These are phyloP conservation scores for Haplosporangium gracile DNA, from an alignment of 192 early-diverging fungal species.

Conservation along the genomic window DNA sequence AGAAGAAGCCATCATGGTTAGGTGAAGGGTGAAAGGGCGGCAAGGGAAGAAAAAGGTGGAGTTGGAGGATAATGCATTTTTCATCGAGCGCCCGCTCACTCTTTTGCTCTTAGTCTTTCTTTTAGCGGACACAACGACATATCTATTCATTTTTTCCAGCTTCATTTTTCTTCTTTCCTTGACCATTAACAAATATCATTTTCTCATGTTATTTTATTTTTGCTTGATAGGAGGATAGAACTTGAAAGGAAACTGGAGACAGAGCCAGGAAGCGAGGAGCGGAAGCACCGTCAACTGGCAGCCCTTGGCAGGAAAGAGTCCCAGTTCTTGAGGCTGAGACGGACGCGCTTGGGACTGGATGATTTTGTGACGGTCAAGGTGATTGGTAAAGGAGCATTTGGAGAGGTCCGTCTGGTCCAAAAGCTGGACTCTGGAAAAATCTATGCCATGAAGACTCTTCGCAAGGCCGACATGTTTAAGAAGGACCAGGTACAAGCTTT, in stretches of 20 bases:
- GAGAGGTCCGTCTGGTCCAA: constrained; percentile 97
- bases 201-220: not conserved
- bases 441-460: constrained; percentile 97
- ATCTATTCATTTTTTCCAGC: not conserved
- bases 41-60: not conserved
- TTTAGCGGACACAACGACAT: not conserved
- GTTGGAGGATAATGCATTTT: not conserved
- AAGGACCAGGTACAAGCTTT: constrained; percentile 85
- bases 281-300: constrained; percentile 86
- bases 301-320: constrained; percentile 90
- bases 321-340: constrained; percentile 91
- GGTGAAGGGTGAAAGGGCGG: not conserved
- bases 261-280: constrained; percentile 89
- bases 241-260: constrained; percentile 80
- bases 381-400: constrained; percentile 99
- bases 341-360: constrained; percentile 88
- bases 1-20: not conserved
- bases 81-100: not conserved
- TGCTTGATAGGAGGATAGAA: constrained; percentile 73
- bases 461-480: constrained; percentile 98
- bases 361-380: constrained; percentile 98
- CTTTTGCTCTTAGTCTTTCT: not conserved
- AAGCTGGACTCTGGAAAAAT: constrained; percentile 97
- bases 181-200: not conserved
- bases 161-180: not conserved